Conservation (phyloP, 2,329 filamentous ascomycete species). For the Stemphylium vesicarium region DNA sequence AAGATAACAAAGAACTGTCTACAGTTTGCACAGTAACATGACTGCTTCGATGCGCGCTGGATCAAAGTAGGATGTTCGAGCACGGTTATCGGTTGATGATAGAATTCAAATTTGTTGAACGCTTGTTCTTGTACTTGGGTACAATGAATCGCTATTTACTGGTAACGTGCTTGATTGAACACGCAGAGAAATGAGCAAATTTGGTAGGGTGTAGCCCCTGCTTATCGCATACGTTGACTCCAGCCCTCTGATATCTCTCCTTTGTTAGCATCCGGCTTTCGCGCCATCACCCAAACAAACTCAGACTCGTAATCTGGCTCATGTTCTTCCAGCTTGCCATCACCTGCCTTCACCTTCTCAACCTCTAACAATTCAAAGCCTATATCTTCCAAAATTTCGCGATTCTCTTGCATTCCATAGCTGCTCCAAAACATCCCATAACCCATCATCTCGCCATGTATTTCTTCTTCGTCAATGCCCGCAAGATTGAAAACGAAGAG, state of each 20-base stretch:
- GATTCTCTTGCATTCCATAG: slow-evolving; percentile 37
- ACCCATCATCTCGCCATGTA: slow-evolving; percentile 38
- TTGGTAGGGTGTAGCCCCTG: too few relatives aligned
- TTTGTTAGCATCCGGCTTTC: slow-evolving; percentile 4
- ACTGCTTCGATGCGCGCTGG: too few relatives aligned
- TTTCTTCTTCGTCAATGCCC: slow-evolving; percentile 50
- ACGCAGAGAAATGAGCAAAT: too few relatives aligned
- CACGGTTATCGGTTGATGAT: too few relatives aligned
- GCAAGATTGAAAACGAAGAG: slow-evolving; percentile 48
- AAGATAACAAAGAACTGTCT: too few relatives aligned
- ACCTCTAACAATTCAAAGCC: slow-evolving; percentile 23
- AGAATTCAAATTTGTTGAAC: too few relatives aligned
- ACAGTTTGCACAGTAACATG: too few relatives aligned
- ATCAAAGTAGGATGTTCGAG: too few relatives aligned
- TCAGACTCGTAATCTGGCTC: slow-evolving; percentile 25
- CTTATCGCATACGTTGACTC: neutral
- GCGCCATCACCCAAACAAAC: slow-evolving; percentile 22
- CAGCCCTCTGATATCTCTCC: neutral
- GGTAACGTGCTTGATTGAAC: too few relatives aligned
- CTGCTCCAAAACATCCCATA: slow-evolving; percentile 44
- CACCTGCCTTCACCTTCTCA: slow-evolving; percentile 22
- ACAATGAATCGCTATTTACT: too few relatives aligned
- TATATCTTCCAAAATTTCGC: slow-evolving; percentile 20
- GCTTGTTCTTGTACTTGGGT: too few relatives aligned
- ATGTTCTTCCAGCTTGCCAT: slow-evolving; percentile 18